These are phyloP conservation scores for Debaryomyces sp. DNA, from an alignment of 1,139 yeast species.

Conservation along the genomic window DNA sequence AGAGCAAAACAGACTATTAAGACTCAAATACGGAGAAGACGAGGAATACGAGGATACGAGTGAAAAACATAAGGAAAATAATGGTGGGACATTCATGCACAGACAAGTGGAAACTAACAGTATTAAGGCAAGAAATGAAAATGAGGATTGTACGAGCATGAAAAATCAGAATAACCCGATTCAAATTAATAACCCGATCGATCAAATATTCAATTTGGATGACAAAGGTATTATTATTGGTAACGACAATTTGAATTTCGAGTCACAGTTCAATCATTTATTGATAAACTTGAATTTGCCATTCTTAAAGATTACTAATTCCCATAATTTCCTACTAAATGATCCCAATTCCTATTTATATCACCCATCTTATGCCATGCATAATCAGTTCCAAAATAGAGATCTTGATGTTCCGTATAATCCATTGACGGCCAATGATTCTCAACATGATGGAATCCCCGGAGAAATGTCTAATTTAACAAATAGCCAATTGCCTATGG, in stretches of 20 bases:
- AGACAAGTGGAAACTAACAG: background rate
- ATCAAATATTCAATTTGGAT: constrained; percentile 51
- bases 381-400: constrained; percentile 42
- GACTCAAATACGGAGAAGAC: constrained; percentile 18
- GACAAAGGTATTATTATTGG: constrained; percentile 51
- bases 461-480: constrained; percentile 22
- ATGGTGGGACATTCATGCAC: background rate
- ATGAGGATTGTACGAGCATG: constrained; percentile 5
- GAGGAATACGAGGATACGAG: background rate
- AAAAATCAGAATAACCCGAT: constrained; percentile 20
- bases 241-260: constrained; percentile 51
- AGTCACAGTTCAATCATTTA: constrained; percentile 51
- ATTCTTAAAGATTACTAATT: constrained; percentile 48
- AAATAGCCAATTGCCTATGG: constrained; percentile 36
- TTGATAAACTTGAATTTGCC: constrained; percentile 50
- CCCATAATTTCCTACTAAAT: constrained; percentile 47
- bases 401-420: constrained; percentile 48
- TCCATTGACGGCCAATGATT: constrained; percentile 39
- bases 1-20: constrained; percentile 52
- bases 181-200: constrained; percentile 49
- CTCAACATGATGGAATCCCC: constrained; percentile 21
- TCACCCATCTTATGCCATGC: constrained; percentile 44
- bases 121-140: background rate
- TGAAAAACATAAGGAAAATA: background rate
- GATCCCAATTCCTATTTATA: constrained; percentile 50